Conservation (phyloP, 2,329 filamentous ascomycete genomes). For the Aspergillus ibericus region DNA sequence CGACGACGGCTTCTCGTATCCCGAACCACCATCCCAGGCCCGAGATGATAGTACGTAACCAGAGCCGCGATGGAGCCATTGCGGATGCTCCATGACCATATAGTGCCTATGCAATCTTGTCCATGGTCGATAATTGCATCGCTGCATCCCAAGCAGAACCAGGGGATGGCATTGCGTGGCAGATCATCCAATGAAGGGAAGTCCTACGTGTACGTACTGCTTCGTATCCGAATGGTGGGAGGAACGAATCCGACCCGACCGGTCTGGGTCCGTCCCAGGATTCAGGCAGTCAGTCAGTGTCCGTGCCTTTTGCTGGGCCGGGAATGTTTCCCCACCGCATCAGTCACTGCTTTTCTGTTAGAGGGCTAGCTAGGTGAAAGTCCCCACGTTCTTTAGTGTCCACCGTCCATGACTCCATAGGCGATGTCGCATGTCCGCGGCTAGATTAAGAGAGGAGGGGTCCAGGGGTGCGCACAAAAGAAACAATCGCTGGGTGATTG, state of each 20-base stretch:
- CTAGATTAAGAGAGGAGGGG: background rate
- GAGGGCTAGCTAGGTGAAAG: background rate
- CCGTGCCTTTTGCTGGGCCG: slow-evolving; percentile 3
- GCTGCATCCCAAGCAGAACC: background rate
- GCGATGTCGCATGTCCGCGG: background rate
- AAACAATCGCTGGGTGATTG: slow-evolving; percentile 8
- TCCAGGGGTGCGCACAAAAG: background rate
- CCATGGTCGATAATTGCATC: background rate
- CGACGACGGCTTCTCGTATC: background rate
- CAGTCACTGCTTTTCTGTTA: background rate
- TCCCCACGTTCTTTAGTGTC: background rate
- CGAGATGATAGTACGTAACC: background rate
- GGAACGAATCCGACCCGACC: background rate
- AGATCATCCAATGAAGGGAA: background rate
- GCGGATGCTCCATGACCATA: background rate
- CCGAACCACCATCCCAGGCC: background rate
- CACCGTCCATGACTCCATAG: background rate
- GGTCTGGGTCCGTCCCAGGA: slow-evolving; percentile 6
- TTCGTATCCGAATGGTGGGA: background rate
- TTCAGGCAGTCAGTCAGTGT: background rate
- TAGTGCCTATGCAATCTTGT: background rate
- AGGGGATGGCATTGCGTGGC: background rate
- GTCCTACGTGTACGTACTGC: background rate
- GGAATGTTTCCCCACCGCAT: slow-evolving; percentile 1
- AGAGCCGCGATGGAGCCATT: background rate